Percentiles rank a stretch among this genome's conserved stretches.
phyloP scores from a whole-genome alignment of 1,284 basidiomycete genomes.

The Ceratobasidium papillatum region DNA sequence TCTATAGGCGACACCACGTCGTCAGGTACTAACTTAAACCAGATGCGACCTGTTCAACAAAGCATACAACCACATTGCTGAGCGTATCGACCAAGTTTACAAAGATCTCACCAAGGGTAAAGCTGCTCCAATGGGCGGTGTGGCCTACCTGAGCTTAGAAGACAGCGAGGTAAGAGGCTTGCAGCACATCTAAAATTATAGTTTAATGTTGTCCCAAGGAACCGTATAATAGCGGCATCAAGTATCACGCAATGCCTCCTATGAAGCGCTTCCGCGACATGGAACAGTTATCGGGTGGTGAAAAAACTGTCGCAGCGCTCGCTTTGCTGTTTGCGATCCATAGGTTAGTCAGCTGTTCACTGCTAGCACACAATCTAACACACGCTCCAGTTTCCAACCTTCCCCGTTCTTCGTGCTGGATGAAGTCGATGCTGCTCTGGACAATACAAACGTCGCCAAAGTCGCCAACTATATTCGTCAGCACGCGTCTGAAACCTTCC shows the following conservation, averaged over 20 bases:
- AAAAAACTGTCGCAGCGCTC: constrained; percentile 97
- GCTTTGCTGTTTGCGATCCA: constrained; percentile 97
- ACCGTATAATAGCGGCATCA: constrained; percentile 94
- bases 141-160: constrained; percentile 94
- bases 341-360: constrained; percentile 61
- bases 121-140: constrained; percentile 91
- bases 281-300: constrained; percentile 97
- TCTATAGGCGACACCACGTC: not conserved
- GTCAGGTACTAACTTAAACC: not conserved
- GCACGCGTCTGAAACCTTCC: constrained; percentile 82
- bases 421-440: constrained; percentile 96
- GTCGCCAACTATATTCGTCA: constrained; percentile 89
- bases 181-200: not conserved
- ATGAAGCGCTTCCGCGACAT: constrained; percentile 99
- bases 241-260: constrained; percentile 98
- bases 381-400: constrained; percentile 80
- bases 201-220: constrained; percentile 63
- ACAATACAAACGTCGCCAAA: constrained; percentile 94
- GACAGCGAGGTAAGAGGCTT: constrained; percentile 80
- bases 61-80: constrained; percentile 95
- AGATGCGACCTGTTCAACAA: constrained; percentile 92
- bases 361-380: constrained; percentile 34
- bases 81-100: constrained; percentile 94
- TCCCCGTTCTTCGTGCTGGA: constrained; percentile 99
- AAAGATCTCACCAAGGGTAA: constrained; percentile 97